phyloP scores from a whole-genome alignment of 2,329 filamentous ascomycete species.

The Epichloe aotearoae region DNA sequence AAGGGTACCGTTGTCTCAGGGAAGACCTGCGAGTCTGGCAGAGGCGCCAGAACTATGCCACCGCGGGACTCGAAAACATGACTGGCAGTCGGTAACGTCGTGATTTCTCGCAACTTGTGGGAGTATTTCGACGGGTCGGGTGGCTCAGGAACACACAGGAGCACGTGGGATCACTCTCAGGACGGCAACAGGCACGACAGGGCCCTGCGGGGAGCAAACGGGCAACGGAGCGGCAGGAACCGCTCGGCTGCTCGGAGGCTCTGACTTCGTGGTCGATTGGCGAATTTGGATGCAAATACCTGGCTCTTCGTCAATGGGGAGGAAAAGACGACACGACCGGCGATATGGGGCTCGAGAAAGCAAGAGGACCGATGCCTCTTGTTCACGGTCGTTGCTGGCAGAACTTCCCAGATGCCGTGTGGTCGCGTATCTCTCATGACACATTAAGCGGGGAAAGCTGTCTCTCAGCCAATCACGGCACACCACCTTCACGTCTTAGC shows the following conservation, averaged over 20 bases:
- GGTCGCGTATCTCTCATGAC: slow-evolving; percentile 21
- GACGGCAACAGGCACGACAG: background rate
- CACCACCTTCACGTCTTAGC: slow-evolving; percentile 8
- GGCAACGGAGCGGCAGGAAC: slow-evolving; percentile 6
- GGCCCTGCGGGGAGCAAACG: slow-evolving; percentile 6
- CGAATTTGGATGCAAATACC: background rate
- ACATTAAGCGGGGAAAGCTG: slow-evolving; percentile 24
- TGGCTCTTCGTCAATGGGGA: background rate
- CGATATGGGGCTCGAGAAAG: background rate
- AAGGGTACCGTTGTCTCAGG: slow-evolving; percentile 1
- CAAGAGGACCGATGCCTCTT: slow-evolving; percentile 2
- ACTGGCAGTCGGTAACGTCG: slow-evolving; percentile 21
- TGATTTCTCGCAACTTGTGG: slow-evolving; percentile 13
- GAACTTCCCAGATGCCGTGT: slow-evolving; percentile 7
- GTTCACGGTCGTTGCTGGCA: slow-evolving; percentile 7
- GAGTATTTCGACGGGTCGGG: background rate
- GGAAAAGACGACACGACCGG: background rate
- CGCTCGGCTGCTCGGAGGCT: slow-evolving; percentile 2
- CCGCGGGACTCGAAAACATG: slow-evolving; percentile 32
- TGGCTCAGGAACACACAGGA: slow-evolving; percentile 1
- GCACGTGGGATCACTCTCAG: background rate
- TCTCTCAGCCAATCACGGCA: slow-evolving; percentile 18
- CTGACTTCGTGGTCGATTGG: slow-evolving; percentile 1
- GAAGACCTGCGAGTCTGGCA: slow-evolving; percentile 27
- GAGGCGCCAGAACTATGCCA: slow-evolving; percentile 34